These are phyloP conservation scores for Tylopilus orsonianus DNA, from an alignment of 1,284 basidiomycete species.

Conservation along the genomic window DNA sequence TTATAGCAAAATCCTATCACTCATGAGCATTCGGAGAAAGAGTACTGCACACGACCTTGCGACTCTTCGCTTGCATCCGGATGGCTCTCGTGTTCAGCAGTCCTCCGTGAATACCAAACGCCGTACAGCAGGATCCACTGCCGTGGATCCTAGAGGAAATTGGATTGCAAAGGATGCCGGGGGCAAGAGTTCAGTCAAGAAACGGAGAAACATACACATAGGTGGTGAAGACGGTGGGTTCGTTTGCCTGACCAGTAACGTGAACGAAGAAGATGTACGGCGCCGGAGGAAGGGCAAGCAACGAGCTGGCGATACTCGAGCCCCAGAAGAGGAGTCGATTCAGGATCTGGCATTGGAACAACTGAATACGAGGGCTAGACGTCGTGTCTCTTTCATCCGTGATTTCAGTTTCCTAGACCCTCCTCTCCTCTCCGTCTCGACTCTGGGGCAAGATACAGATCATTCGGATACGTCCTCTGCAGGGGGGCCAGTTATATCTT, in stretches of 20 bases:
- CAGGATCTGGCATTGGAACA: conserved; percentile 12
- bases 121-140: conserved; percentile 30
- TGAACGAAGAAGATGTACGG: conserved; percentile 5
- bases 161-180: conserved; percentile 40
- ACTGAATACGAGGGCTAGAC: conserved; percentile 34
- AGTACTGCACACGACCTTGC: conserved; percentile 61
- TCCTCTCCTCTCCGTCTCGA: conserved; percentile 9
- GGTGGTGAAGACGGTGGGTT: conserved; percentile 26
- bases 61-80: conserved; percentile 56
- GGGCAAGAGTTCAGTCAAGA: conserved; percentile 39
- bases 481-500: conserved; percentile 6
- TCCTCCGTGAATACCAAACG: conserved; percentile 33
- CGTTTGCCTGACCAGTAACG: conserved; percentile 22
- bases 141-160: conserved; percentile 34
- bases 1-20: not conserved
- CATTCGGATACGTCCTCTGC: not conserved
- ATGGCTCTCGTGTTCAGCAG: conserved; percentile 56
- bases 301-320: conserved; percentile 12
- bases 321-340: conserved; percentile 2
- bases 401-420: conserved; percentile 41
- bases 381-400: conserved; percentile 39
- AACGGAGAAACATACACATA: conserved; percentile 18
- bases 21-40: conserved; percentile 46
- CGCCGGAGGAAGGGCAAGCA: conserved; percentile 28
- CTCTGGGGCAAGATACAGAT: conserved; percentile 8